These are phyloP conservation scores for Vachellia pachyceras DNA, from an alignment of 306 rosid species.

Conservation along the genomic window DNA sequence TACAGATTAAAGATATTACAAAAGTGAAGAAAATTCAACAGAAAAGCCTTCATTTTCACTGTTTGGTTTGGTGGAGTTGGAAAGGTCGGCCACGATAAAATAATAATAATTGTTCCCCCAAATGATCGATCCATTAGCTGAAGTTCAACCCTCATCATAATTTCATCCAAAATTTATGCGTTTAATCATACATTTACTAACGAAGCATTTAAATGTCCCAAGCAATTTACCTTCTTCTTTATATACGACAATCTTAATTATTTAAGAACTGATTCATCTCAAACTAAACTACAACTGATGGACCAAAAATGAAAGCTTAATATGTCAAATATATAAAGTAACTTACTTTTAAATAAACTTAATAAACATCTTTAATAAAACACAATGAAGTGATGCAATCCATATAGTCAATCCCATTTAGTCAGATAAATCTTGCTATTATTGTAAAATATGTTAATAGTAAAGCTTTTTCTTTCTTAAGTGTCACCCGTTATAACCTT, in stretches of 20 bases:
- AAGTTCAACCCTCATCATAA: not conserved
- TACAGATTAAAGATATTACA: not conserved
- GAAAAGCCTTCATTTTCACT: not conserved
- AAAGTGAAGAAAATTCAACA: not conserved
- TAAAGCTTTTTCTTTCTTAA: too few species aligned
- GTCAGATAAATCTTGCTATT: too few species aligned
- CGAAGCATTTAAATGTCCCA: not conserved
- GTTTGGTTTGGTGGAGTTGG: constrained; percentile 7
- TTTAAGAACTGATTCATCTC: not conserved
- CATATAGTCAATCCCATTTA: too few species aligned
- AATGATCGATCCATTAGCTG: not conserved
- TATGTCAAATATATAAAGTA: not conserved
- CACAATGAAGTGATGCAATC: too few species aligned
- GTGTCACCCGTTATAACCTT: too few species aligned
- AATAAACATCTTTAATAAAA: too few species aligned
- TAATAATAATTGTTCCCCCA: not conserved
- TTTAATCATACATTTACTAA: not conserved
- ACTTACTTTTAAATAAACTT: not conserved
- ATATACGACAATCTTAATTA: not conserved
- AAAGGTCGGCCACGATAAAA: not conserved
- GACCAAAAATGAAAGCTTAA: not conserved
- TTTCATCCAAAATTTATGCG: not conserved
- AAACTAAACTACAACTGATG: not conserved
- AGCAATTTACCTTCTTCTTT: not conserved
- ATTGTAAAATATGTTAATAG: too few species aligned